These are phyloP conservation scores for Globisporangium barbulae DNA, from an alignment of 352 stramenopile genomes.

Conservation along the genomic window DNA sequence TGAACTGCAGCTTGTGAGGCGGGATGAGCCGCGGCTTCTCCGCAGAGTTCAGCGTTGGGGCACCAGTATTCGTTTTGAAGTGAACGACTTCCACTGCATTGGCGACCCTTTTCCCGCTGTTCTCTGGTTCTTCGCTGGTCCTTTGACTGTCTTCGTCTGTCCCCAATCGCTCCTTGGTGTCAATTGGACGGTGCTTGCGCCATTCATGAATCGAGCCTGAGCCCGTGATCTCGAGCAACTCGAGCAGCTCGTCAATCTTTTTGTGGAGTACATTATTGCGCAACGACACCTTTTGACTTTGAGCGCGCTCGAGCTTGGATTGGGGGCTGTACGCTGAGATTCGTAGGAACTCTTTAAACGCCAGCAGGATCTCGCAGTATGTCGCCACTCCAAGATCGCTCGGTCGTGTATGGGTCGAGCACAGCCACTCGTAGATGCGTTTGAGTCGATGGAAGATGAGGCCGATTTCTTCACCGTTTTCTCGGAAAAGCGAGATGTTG, in stretches of 20 bases:
- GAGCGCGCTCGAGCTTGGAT: not conserved
- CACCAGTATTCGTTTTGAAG: not conserved
- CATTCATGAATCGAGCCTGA: not conserved
- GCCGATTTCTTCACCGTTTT: not conserved
- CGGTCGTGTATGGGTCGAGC: not conserved
- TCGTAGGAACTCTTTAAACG: not conserved
- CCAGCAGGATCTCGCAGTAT: not conserved
- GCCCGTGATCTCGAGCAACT: not conserved
- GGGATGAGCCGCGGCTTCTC: constrained; percentile 7
- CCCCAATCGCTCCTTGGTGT: not conserved
- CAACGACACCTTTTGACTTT: not conserved
- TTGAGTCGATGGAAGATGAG: not conserved
- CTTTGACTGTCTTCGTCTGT: not conserved
- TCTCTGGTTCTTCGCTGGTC: not conserved
- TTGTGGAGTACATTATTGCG: not conserved
- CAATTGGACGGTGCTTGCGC: not conserved
- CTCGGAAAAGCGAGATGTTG: not conserved
- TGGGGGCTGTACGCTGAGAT: not conserved
- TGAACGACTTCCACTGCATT: not conserved
- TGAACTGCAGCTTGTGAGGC: not conserved
- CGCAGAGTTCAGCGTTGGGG: not conserved
- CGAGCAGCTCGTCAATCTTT: constrained; percentile 1
- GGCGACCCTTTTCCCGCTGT: not conserved
- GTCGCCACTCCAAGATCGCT: not conserved
- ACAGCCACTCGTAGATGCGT: constrained; percentile 4